Conservation (phyloP, 352 stramenopile species). For the Phytophthora pini region DNA sequence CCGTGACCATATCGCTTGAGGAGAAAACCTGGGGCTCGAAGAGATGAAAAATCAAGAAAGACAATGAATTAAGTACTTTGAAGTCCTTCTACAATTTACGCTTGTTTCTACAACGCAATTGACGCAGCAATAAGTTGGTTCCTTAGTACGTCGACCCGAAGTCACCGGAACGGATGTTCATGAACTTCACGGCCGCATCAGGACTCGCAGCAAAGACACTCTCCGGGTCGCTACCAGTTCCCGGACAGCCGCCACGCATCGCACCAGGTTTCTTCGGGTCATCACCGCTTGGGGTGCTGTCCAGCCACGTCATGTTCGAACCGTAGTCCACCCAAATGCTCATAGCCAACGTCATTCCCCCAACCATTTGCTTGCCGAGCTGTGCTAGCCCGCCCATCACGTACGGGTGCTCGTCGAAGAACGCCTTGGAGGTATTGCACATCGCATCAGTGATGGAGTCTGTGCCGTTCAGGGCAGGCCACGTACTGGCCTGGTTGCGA, state of each 20-base stretch:
- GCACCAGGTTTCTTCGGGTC: conserved; percentile 41
- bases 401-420: conserved; percentile 49
- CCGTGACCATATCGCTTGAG: conserved; percentile 21
- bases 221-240: conserved; percentile 37
- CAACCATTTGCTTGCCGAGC: conserved; percentile 47
- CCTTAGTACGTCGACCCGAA: conserved; percentile 50
- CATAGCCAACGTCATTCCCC: conserved; percentile 64
- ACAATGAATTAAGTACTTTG: no score
- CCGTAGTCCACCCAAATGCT: conserved; percentile 66
- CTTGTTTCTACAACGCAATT: no score
- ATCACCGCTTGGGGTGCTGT: conserved; percentile 46
- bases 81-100: no score
- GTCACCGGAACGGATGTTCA: conserved; percentile 63
- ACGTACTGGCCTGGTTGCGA: conserved; percentile 34
- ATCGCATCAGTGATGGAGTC: conserved; percentile 50
- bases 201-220: conserved; percentile 44
- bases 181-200: conserved; percentile 59
- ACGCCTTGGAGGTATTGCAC: conserved; percentile 45
- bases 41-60: background rate
- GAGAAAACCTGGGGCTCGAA: background rate
- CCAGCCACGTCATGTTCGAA: conserved; percentile 59
- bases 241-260: conserved; percentile 51
- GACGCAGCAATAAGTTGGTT: background rate
- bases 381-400: conserved; percentile 44
- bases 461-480: conserved; percentile 18